Evolutionary conservation across 148 eudicot genomes (phyloP).

Genomic region (Spergularia bocconei): DNA sequence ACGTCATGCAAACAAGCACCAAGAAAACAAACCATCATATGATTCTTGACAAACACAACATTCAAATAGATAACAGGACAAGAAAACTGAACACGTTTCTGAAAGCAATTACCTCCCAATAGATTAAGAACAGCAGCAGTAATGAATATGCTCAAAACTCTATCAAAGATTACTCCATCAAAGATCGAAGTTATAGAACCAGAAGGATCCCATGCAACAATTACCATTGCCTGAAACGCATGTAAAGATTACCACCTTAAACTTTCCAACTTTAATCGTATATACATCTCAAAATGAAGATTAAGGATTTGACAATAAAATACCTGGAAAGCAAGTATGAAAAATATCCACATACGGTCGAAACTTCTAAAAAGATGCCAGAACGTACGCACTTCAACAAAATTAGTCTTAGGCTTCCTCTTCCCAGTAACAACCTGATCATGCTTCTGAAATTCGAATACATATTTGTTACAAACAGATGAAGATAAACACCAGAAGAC

Average conservation of each 20-base stretch:
- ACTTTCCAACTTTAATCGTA: background rate
- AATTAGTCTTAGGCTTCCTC: constrained; percentile 85
- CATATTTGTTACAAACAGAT: constrained; percentile 10
- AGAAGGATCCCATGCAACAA: constrained; percentile 81
- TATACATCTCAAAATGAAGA: background rate
- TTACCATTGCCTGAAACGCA: constrained; percentile 76
- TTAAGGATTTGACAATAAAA: constrained; percentile 12
- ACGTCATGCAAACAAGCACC: background rate
- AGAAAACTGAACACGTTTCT: background rate
- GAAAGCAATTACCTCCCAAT: constrained; percentile 60
- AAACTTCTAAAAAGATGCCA: constrained; percentile 90
- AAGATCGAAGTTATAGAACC: constrained; percentile 61
- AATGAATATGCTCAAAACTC: constrained; percentile 85
- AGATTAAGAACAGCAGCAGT: constrained; percentile 86
- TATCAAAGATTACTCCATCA: constrained; percentile 53
- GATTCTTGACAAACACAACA: background rate
- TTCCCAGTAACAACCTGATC: constrained; percentile 50
- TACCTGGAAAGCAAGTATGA: constrained; percentile 89
- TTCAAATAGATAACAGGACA: constrained; percentile 4
- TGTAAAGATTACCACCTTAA: constrained; percentile 1
- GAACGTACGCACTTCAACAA: constrained; percentile 93
- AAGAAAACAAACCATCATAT: background rate
- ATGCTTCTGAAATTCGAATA: constrained; percentile 38
- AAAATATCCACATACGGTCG: constrained; percentile 92
- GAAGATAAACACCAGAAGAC: background rate